Evolutionary conservation across 441 rosid species (phyloP), one percentile per base, ranked within the genome.

Genomic region (Populus hybrid): DNA sequence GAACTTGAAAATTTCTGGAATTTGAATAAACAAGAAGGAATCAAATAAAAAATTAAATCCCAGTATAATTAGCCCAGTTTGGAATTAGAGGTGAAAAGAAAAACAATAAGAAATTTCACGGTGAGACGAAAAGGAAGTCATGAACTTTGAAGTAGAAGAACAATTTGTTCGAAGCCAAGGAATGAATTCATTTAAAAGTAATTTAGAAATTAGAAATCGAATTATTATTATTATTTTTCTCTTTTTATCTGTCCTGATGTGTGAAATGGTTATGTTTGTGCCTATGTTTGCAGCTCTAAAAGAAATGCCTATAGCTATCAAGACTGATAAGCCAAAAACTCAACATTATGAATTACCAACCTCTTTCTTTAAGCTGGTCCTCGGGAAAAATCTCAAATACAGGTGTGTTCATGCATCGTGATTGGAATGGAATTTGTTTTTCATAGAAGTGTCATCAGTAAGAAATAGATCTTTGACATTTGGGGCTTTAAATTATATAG

Each of bases 311-410:
- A 89, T 93, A 30, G 97, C 97, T 7, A 75, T 92, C 82, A 77
- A 83, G 42, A 91, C 97, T 0, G 94, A 93, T 23, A 79, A 82
- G 79, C 87, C 95, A 6, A 94, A 92, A 86, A 70, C 86, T 7
- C 95, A 92, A 38, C 97, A 92, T 83, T 94, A 92, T 73, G 97
- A 93, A 72, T 76, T 94, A n/a, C 94, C 99, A 7, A 90, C 93
- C 14, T 87, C 95, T 70, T 94, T 94, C 88, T 93, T 91, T 90
- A 83, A 92, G 78, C 85, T 94, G 79, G 95, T 90, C 50, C 94
- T 92, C 3, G 97, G 97, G 20, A 85, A 85, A 75, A 81, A 89
- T 77, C 84, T 90, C 75, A 94, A 94, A 77, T 94, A 92, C 87
- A 89, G 94, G 93, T 89, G 72, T 16, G 38, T 28, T 46, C 59